phyloP scores from a whole-genome alignment of 2,329 filamentous ascomycete species.

The Calycina herbarum region DNA sequence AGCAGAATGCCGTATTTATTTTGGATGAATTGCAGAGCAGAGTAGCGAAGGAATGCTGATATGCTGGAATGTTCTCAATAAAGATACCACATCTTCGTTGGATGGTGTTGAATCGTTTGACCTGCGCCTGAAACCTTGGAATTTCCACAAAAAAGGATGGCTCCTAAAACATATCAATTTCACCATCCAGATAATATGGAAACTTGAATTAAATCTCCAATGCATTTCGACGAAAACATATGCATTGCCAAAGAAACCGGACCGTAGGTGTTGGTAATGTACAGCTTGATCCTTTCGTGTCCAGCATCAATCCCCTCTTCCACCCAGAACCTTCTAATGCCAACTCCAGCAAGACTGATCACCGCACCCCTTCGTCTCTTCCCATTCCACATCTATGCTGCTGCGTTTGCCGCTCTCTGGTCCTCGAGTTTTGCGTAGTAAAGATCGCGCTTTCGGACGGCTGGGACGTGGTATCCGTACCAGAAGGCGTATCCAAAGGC shows the following conservation, averaged over 20 bases:
- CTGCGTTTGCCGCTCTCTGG: conserved; percentile 38
- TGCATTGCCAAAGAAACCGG: conserved; percentile 32
- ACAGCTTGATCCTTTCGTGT: conserved; percentile 30
- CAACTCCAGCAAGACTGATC: conserved; percentile 9
- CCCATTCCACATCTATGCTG: conserved; percentile 23
- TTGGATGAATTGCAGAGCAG: no score
- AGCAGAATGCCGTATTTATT: no score
- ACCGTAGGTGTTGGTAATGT: conserved; percentile 34
- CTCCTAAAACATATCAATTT: neutral
- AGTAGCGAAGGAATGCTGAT: no score
- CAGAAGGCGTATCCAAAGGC: conserved; percentile 55
- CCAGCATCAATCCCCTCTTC: conserved; percentile 11
- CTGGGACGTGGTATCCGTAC: conserved; percentile 47
- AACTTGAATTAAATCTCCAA: neutral
- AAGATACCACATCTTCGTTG: no score
- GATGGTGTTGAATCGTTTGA: no score
- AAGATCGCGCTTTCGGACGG: conserved; percentile 41
- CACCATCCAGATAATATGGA: neutral
- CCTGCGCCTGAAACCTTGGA: no score
- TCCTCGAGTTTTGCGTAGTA: conserved; percentile 45
- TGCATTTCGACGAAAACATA: conserved; percentile 13
- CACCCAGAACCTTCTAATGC: conserved; percentile 6
- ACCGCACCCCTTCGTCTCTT: conserved; percentile 10
- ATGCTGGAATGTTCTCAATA: no score
- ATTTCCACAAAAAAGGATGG: neutral